Conservation (phyloP, 108 stramenopile genomes). For the Pseudonitzschia delicatissima region DNA sequence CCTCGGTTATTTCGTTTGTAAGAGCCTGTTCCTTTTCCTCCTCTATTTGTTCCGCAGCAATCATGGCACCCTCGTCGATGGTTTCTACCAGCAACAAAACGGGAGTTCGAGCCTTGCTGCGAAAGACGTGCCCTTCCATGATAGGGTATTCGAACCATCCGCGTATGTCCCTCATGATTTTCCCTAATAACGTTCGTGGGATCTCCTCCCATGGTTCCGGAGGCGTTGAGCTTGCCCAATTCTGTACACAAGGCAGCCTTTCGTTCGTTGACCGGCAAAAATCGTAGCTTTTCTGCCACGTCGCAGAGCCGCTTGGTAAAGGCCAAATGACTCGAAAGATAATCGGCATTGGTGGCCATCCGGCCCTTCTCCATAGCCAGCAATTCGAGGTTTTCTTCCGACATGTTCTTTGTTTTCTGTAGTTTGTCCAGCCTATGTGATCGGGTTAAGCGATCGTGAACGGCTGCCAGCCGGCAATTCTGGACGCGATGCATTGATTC, state of each 20-base stretch:
- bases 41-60: conserved; percentile 8
- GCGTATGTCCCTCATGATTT: conserved; percentile 28
- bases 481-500: conserved; percentile 61
- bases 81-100: conserved; percentile 74
- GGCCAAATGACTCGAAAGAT: conserved; percentile 73
- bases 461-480: conserved; percentile 30
- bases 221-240: conserved; percentile 62
- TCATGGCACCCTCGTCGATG: conserved; percentile 37
- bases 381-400: conserved; percentile 23
- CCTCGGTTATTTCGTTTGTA: background rate
- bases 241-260: conserved; percentile 42
- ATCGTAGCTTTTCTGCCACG: conserved; percentile 76
- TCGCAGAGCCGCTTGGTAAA: conserved; percentile 80
- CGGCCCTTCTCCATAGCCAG: conserved; percentile 44
- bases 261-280: conserved; percentile 59
- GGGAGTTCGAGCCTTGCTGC: conserved; percentile 87
- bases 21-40: background rate
- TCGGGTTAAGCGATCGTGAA: conserved; percentile 41
- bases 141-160: conserved; percentile 66
- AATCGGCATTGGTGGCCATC: conserved; percentile 79
- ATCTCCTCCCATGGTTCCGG: conserved; percentile 80
- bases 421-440: conserved; percentile 67
- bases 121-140: conserved; percentile 86
- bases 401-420: conserved; percentile 11
- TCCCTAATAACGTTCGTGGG: conserved; percentile 58